These are phyloP conservation scores for Plasmopara viticola DNA, from an alignment of 352 stramenopile species.

Conservation along the genomic window DNA sequence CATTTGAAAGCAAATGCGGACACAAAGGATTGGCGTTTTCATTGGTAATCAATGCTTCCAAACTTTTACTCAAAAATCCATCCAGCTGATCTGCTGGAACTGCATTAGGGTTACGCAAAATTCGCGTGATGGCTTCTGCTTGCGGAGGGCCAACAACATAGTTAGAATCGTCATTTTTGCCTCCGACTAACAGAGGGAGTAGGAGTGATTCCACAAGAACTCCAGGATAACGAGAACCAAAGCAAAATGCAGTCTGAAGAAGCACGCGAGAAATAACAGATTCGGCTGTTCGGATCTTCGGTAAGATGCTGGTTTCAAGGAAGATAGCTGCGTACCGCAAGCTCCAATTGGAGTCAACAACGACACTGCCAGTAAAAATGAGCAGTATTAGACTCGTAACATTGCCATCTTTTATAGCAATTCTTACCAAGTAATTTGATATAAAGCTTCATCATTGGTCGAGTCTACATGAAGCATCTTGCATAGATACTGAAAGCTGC, in stretches of 20 bases:
- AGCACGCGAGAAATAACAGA: conserved; percentile 74
- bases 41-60: conserved; percentile 5
- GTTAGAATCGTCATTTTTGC: neutral
- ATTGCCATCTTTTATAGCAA: neutral
- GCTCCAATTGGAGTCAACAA: conserved; percentile 66
- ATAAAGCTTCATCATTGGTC: conserved; percentile 56
- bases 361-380: conserved; percentile 18
- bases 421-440: conserved; percentile 43
- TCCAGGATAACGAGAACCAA: conserved; percentile 36
- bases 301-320: conserved; percentile 45
- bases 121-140: conserved; percentile 62
- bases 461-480: conserved; percentile 33
- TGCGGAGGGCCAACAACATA: conserved; percentile 37
- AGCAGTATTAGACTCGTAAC: neutral
- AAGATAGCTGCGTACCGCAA: conserved; percentile 61
- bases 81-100: conserved; percentile 46
- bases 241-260: conserved; percentile 51
- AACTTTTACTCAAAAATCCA: conserved; percentile 32
- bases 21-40: conserved; percentile 1
- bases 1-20: conserved; percentile 50
- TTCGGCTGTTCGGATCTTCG: conserved; percentile 44
- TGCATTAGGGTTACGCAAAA: conserved; percentile 43
- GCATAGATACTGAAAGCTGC: conserved; percentile 43
- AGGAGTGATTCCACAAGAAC: conserved; percentile 50
- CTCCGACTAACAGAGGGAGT: conserved; percentile 38